Evolutionary conservation across 108 stramenopile species (phyloP).

Genomic region (Epithemia pelagica): DNA sequence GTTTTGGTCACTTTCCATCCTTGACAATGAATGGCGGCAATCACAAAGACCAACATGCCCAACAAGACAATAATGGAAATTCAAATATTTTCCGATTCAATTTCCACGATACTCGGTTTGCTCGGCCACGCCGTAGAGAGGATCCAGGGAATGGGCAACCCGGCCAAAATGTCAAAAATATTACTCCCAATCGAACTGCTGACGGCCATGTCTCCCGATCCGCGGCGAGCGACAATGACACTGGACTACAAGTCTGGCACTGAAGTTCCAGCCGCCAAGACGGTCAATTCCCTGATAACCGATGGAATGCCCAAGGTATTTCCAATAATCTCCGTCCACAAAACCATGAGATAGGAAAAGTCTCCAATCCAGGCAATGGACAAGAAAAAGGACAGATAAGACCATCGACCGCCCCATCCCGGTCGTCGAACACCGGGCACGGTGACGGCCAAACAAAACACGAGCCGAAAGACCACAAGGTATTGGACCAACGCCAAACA

Average conservation of each 20-base stretch:
- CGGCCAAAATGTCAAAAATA: slow-evolving; percentile 79
- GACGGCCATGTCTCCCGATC: slow-evolving; percentile 85
- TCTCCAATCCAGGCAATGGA: slow-evolving; percentile 82
- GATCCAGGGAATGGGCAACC: slow-evolving; percentile 77
- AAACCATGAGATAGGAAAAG: slow-evolving; percentile 81
- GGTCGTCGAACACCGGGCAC: slow-evolving; percentile 74
- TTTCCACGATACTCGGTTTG: slow-evolving; percentile 26
- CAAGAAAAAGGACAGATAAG: slow-evolving; percentile 67
- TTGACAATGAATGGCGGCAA: slow-evolving; percentile 55
- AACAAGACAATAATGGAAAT: slow-evolving; percentile 60
- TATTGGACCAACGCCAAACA: slow-evolving; percentile 32
- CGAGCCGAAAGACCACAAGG: slow-evolving; percentile 58
- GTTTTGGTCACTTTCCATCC: slow-evolving; percentile 80
- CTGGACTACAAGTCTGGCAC: slow-evolving; percentile 76
- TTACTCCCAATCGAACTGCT: slow-evolving; percentile 76
- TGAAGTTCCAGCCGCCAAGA: slow-evolving; percentile 82
- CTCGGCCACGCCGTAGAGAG: slow-evolving; percentile 36
- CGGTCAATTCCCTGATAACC: slow-evolving; percentile 74
- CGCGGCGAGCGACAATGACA: slow-evolving; percentile 79
- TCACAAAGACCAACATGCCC: slow-evolving; percentile 64
- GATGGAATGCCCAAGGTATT: slow-evolving; percentile 67
- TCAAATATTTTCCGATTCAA: slow-evolving; percentile 42
- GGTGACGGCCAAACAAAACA: slow-evolving; percentile 52
- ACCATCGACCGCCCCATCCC: slow-evolving; percentile 54
- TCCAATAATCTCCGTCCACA: slow-evolving; percentile 75